Evolutionary conservation across 1,284 basidiomycete genomes (phyloP).

Genomic region (Irpex rosettiformis): DNA sequence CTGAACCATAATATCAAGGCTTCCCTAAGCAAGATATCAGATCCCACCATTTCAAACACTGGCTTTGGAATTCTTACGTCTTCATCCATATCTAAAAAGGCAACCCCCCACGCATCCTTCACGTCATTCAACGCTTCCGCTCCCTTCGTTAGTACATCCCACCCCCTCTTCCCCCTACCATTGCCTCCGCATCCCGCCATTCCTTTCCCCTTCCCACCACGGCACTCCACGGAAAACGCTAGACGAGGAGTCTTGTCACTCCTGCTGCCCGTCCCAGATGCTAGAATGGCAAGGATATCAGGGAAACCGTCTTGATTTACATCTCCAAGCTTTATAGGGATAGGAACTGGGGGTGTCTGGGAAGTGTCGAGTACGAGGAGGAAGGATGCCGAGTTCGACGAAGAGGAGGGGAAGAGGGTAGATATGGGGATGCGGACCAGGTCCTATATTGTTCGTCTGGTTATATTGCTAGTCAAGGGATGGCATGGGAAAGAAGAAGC

Average conservation of each 20-base stretch:
- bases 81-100: slow-evolving; percentile 93
- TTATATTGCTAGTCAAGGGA: too few relatives aligned
- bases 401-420: slow-evolving; percentile 47
- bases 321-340: slow-evolving; percentile 85
- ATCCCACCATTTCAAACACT: not conserved
- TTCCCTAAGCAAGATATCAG: slow-evolving; percentile 57
- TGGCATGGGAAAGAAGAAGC: too few relatives aligned
- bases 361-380: slow-evolving; percentile 72
- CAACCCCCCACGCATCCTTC: slow-evolving; percentile 75
- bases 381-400: slow-evolving; percentile 38
- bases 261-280: slow-evolving; percentile 31
- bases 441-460: slow-evolving; percentile 52
- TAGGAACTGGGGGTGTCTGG: slow-evolving; percentile 61
- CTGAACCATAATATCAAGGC: slow-evolving; percentile 90
- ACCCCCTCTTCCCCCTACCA: slow-evolving; percentile 56
- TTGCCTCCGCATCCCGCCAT: slow-evolving; percentile 49
- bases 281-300: slow-evolving; percentile 77
- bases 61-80: slow-evolving; percentile 62
- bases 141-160: slow-evolving; percentile 57
- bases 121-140: slow-evolving; percentile 63
- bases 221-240: slow-evolving; percentile 74
- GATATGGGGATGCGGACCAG: slow-evolving; percentile 68
- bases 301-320: slow-evolving; percentile 95
- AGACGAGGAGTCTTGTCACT: slow-evolving; percentile 60
- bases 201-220: slow-evolving; percentile 30